Percentiles rank a stretch among this genome's conserved stretches.
Evolutionary conservation across 768 basidiomycete species (phyloP).

Genomic region (Podaxis carcinomalis): DNA sequence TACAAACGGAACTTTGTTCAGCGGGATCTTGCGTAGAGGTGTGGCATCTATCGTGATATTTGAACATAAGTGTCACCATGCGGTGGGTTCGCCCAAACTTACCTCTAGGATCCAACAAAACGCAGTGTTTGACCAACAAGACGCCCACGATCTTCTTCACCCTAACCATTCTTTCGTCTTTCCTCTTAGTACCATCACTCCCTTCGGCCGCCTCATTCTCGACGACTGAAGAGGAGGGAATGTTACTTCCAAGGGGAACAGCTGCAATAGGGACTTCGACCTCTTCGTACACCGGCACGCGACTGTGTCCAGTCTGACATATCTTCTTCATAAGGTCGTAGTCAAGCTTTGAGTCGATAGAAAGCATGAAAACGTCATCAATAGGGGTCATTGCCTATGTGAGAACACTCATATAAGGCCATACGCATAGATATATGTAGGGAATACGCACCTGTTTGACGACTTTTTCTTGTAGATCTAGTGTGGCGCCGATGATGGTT

Average conservation of each 20-base stretch:
- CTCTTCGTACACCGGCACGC: slow-evolving; percentile 80
- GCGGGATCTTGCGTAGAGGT: slow-evolving; percentile 76
- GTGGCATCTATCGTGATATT: slow-evolving; percentile 53
- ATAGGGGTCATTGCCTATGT: slow-evolving; percentile 79
- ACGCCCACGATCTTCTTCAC: slow-evolving; percentile 85
- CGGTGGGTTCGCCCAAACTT: neutral
- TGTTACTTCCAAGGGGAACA: slow-evolving; percentile 13
- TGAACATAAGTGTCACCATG: too few species aligned
- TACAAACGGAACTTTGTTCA: slow-evolving; percentile 85
- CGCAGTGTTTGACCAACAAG: slow-evolving; percentile 85
- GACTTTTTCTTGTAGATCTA: slow-evolving; percentile 86
- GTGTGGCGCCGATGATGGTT: slow-evolving; percentile 83
- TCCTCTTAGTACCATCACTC: neutral
- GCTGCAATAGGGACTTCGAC: slow-evolving; percentile 53
- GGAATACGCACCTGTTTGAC: slow-evolving; percentile 51
- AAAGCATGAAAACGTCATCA: slow-evolving; percentile 79
- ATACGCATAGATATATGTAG: neutral
- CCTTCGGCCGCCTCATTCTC: neutral
- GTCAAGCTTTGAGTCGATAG: slow-evolving; percentile 78
- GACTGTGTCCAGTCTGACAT: slow-evolving; percentile 75
- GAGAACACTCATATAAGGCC: neutral
- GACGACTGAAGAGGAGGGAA: neutral
- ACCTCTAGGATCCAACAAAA: slow-evolving; percentile 84
- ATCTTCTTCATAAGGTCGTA: slow-evolving; percentile 75
- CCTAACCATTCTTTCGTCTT: slow-evolving; percentile 34